Evolutionary conservation across 306 rosid species (phyloP).

Genomic region (Trifolium fragiferum): DNA sequence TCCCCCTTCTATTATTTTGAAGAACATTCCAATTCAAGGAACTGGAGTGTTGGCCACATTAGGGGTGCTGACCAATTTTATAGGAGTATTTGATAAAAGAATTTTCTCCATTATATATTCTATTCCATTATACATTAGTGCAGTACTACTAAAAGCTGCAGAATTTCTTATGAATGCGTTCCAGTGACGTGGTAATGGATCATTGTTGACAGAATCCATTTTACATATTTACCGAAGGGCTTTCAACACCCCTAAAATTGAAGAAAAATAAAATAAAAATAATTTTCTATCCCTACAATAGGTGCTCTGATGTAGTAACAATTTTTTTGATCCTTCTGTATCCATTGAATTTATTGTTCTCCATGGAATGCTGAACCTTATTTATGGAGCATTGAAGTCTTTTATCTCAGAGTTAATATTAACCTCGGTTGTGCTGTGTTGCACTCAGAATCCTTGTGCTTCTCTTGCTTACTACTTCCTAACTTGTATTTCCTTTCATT

Average conservation of each 20-base stretch:
- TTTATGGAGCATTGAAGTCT: constrained; percentile 13
- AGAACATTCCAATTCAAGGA: constrained; percentile 13
- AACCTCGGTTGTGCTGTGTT: constrained; percentile 13
- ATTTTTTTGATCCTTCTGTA: not conserved
- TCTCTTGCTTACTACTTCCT: constrained; percentile 41
- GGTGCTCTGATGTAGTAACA: constrained; percentile 18
- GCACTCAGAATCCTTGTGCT: constrained; percentile 36
- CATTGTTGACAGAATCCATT: not conserved
- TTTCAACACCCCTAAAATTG: not conserved
- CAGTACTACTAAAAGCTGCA: not conserved
- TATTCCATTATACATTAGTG: not conserved
- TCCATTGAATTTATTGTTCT: constrained; percentile 14
- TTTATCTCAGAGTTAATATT: constrained; percentile 13
- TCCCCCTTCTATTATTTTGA: constrained; percentile 18
- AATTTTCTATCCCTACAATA: not conserved
- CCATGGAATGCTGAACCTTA: constrained; percentile 31
- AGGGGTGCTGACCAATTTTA: constrained; percentile 21
- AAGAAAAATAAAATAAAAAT: not conserved
- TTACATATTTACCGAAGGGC: not conserved
- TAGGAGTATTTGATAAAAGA: constrained; percentile 2
- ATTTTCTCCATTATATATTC: constrained; percentile 14
- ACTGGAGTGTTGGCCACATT: constrained; percentile 6
- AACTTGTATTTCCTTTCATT: constrained; percentile 32
- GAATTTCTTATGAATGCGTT: not conserved
- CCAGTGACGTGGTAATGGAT: not conserved